These are phyloP conservation scores for Cladosporium sp. DNA, from an alignment of 2,329 filamentous ascomycete genomes.

Conservation along the genomic window DNA sequence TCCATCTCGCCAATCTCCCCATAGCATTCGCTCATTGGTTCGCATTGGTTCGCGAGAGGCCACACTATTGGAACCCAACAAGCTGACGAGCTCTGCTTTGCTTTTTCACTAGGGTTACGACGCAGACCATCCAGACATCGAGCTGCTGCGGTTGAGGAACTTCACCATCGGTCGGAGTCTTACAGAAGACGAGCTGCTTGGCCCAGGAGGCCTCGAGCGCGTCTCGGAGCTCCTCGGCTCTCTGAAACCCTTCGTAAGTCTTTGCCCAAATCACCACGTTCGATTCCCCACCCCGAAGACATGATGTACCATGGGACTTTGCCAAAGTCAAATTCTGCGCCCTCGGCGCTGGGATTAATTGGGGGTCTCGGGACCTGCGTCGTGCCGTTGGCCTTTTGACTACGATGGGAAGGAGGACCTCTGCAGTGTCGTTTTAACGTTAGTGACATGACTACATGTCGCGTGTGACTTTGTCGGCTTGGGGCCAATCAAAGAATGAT, in stretches of 20 bases:
- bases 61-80: not conserved
- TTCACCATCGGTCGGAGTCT: slow-evolving; percentile 73
- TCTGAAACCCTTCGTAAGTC: slow-evolving; percentile 79
- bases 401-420: slow-evolving; percentile 5
- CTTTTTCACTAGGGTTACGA: slow-evolving; percentile 64
- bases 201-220: slow-evolving; percentile 63
- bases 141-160: slow-evolving; percentile 75
- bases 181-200: slow-evolving; percentile 64
- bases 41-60: not conserved
- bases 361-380: slow-evolving; percentile 5
- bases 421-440: not conserved
- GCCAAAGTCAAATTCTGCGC: slow-evolving; percentile 13
- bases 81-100: not conserved
- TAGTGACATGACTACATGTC: not conserved
- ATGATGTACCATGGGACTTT: slow-evolving; percentile 10
- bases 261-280: slow-evolving; percentile 16
- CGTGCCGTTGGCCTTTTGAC: not conserved
- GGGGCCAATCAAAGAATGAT: not conserved
- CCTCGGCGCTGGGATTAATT: not conserved
- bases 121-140: slow-evolving; percentile 74
- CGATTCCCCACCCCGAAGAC: not conserved
- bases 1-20: not conserved
- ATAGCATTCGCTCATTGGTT: not conserved
- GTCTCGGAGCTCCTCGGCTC: slow-evolving; percentile 65
- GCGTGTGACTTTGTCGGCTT: not conserved